These are phyloP conservation scores for Tetraselmis chui DNA, from an alignment of 139 green algal species.

Conservation along the genomic window DNA sequence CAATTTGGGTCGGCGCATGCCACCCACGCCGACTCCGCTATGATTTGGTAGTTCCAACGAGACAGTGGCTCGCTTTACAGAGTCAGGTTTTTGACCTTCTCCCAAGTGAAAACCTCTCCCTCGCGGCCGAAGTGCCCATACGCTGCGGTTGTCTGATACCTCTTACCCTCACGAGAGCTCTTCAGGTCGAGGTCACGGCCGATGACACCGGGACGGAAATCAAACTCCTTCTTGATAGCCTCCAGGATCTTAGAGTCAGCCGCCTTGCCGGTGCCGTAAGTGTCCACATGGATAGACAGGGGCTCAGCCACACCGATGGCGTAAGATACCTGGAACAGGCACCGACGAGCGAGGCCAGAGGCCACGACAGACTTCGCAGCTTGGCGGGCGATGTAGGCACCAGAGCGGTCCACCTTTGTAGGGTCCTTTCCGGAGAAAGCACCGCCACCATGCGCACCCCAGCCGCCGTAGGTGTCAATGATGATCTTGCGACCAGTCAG, in stretches of 20 bases:
- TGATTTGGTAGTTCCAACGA: too few species aligned
- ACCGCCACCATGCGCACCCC: conserved; percentile 95
- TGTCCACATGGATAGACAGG: conserved; percentile 96
- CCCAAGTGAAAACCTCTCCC: conserved; percentile 94
- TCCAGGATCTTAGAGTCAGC: conserved; percentile 84
- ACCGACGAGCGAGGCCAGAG: conserved; percentile 73
- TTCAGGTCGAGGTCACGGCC: conserved; percentile 87
- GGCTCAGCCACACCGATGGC: conserved; percentile 95
- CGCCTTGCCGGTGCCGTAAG: conserved; percentile 88
- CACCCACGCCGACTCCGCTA: too few species aligned
- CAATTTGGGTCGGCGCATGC: too few species aligned
- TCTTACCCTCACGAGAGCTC: conserved; percentile 62
- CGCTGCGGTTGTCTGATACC: conserved; percentile 91
- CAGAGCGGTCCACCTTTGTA: conserved; percentile 79
- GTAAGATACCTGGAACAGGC: conserved; percentile 88
- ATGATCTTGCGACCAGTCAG: conserved; percentile 99
- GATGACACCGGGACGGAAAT: conserved; percentile 93
- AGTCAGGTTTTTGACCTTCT: conserved; percentile 69
- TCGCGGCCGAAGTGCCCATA: conserved; percentile 96
- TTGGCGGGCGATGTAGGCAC: conserved; percentile 96
- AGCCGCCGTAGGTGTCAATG: conserved; percentile 99
- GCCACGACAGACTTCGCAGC: conserved; percentile 96
- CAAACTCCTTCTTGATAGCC: conserved; percentile 77
- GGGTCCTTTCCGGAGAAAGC: conserved; percentile 97
- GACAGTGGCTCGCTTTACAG: too few species aligned